Evolutionary conservation across 192 early-diverging fungal genomes (phyloP), one percentile per base, ranked within the genome.

Genomic region (Dissophora ornata): DNA sequence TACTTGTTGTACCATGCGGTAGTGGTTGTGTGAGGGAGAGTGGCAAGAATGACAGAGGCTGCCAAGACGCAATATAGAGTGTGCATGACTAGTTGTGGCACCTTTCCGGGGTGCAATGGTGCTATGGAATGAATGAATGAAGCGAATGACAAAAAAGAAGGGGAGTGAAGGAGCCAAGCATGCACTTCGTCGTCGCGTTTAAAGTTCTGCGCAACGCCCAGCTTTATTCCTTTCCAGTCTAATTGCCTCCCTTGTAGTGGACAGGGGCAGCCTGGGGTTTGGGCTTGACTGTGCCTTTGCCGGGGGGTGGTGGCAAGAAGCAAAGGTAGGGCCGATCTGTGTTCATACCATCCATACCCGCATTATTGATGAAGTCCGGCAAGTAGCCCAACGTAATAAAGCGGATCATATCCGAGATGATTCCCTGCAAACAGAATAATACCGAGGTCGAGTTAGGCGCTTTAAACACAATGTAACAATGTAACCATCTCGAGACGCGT

Each of bases 321-420:
- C 63, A 54, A 2, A 56, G 63, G 32, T 56, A 56, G 0, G 63
- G 63, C 4, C 63, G 38, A 47, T 66, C 53, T 2, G 63, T 38
- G 63, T 66, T 66, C 53, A 66, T 66, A 11, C 63, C 63, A 47
- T 66, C 63, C 63, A 66, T 66, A 12, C 63, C 63, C 41, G 40
- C 1, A 22, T 66, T 66, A 16, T 56, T 66, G 42, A 62, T 13
- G 9, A 30, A 30, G 0, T 42, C 63, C 8, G 44, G 63, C 41
- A 57, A 24, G 16, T 65, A 52, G 2, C 28, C 38, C 24, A 59
- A 42, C 0, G 49, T 18, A 11, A 68, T 5, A 24, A 59, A 68
- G 10, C 66, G 56, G 1, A 59, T 18, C 28, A 68, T 16, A 18
- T 68, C 66, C n/a, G 48, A 52, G 25, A 68, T 33, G 1, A 50